Evolutionary conservation across 148 eudicot species (phyloP).

Genomic region (Oxyria digyna): DNA sequence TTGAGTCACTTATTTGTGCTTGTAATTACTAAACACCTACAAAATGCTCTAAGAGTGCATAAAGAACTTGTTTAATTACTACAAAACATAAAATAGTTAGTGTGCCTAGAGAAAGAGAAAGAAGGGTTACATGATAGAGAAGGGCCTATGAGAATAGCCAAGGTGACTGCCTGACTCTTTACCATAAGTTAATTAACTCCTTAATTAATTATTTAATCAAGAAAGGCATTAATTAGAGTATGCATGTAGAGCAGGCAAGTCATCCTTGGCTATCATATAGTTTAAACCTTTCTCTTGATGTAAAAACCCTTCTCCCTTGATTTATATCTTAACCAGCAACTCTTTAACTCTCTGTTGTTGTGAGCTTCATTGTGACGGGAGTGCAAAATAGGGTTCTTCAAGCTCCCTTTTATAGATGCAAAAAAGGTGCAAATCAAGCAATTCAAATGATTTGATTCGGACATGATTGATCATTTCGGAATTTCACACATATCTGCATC

Average conservation of each 20-base stretch:
- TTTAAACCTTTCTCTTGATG: neutral
- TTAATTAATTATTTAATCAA: no score
- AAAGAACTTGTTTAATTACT: no score
- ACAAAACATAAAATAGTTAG: no score
- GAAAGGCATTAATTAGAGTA: no score
- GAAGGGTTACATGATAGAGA: neutral
- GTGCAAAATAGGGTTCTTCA: neutral
- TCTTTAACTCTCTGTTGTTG: neutral
- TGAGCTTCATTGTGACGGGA: neutral
- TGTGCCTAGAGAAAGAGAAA: neutral
- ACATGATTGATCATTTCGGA: neutral
- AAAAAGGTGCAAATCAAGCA: neutral
- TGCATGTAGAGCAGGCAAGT: neutral
- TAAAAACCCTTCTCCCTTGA: neutral
- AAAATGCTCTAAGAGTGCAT: no score
- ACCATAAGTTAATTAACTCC: no score
- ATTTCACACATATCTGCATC: no score
- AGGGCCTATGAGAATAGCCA: neutral
- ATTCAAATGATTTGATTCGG: neutral
- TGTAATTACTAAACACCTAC: no score
- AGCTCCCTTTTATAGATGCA: neutral
- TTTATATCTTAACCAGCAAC: no score
- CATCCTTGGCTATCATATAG: neutral
- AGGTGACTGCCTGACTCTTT: neutral
- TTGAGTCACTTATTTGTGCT: no score